Evolutionary conservation across 805 yeast genomes (phyloP), one percentile per base, ranked within the genome.

Genomic region (Candida saitoana): DNA sequence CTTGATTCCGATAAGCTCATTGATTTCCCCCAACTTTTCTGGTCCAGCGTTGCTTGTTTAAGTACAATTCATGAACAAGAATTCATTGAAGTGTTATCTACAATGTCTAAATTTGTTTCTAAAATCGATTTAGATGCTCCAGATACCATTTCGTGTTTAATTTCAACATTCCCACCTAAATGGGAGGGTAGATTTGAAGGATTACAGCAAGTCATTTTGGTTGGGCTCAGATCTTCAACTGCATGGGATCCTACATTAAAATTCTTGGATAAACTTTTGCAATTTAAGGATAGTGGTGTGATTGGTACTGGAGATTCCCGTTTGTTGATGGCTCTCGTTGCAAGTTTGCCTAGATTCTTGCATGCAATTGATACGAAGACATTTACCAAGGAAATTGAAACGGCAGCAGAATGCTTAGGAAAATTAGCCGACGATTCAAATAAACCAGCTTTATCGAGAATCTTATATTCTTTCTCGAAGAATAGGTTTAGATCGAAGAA

Each of bases 111-210:
- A 52, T 84, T 90, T 52, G 77, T 93, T 8, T 80, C 90, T 2
- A 91, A 89, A 55, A 87, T 91, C 54, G 96, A 88, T 56, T 65
- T 88, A 39, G 89, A 85, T 48, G 80, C 95, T 0, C 85, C 83
- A 0, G 96, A 86, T 42, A 87, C 95, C 0, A 91, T 89, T 1
- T 79, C 84, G 18, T 82, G 95, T 59, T 71, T 90, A 45, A 78
- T 87, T 14, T 77, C 93, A 0, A 85, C 93, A 0, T 93, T 90
- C 57, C 99, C 99, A 0, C 81, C 93, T 0, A 84, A 86, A 44
- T 93, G 98, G 99, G 96, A 90, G 56, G 96, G 97, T 1, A 76
- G 81, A 43, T 93, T 89, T 60, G 91, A 84, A 54, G 98, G 98
- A 0, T 67, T 93, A 5, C 96, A 89, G 53, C 82, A 77, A 35